Conservation (phyloP, 2,329 filamentous ascomycete genomes). For the Neoscytalidium dimidiatum region DNA sequence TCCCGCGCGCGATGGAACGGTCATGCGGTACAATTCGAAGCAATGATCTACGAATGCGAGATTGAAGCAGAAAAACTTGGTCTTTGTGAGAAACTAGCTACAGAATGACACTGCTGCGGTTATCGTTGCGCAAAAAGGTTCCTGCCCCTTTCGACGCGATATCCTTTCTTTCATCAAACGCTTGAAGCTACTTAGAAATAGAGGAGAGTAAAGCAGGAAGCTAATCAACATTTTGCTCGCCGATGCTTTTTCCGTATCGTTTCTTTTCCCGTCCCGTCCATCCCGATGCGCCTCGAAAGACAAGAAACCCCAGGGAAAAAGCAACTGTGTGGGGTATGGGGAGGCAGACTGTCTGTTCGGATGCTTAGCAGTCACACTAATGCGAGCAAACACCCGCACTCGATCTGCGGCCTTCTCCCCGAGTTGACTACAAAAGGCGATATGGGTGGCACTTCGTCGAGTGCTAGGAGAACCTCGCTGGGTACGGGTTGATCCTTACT, state of each 20-base stretch:
- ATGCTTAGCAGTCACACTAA: conserved; percentile 1
- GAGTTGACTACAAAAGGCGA: background rate
- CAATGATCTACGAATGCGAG: background rate
- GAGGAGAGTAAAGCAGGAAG: background rate
- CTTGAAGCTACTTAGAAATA: background rate
- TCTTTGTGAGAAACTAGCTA: background rate
- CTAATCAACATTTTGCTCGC: background rate
- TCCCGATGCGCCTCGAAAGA: background rate
- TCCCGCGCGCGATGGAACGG: no score
- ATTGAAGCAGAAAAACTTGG: no score
- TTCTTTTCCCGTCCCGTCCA: conserved; percentile 14
- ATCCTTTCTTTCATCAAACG: background rate
- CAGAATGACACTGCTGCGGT: background rate
- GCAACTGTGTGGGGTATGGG: background rate
- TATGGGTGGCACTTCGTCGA: background rate
- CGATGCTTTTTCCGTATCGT: background rate
- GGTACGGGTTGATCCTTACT: background rate
- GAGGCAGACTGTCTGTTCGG: background rate
- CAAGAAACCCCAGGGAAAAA: background rate
- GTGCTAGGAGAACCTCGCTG: background rate
- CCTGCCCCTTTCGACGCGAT: background rate
- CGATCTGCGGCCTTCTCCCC: background rate
- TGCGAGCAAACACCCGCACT: conserved; percentile 1
- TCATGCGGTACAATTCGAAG: no score
- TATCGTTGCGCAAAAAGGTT: background rate